These are phyloP conservation scores for Skeletonema tropicum DNA, from an alignment of 108 stramenopile species.

Conservation along the genomic window DNA sequence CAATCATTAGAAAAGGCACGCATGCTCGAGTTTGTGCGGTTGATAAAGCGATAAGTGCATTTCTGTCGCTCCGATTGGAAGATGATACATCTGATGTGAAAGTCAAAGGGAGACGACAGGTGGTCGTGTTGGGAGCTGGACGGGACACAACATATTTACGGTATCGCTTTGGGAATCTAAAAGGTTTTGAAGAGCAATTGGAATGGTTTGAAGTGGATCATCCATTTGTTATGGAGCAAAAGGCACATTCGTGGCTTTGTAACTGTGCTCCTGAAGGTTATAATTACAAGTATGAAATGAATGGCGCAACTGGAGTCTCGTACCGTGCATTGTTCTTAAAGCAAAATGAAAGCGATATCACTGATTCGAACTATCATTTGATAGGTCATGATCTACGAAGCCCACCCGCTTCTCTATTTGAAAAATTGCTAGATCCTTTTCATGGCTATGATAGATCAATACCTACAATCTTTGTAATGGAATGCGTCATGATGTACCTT, in stretches of 20 bases:
- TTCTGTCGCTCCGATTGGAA: conserved; percentile 47
- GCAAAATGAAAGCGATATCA: neutral
- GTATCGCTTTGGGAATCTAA: conserved; percentile 34
- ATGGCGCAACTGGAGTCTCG: conserved; percentile 15
- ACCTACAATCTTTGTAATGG: conserved; percentile 76
- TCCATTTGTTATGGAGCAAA: conserved; percentile 67
- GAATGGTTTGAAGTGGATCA: conserved; percentile 92
- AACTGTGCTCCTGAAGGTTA: conserved; percentile 31
- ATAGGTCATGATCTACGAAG: conserved; percentile 66
- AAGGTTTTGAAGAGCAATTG: conserved; percentile 16
- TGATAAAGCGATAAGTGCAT: conserved; percentile 75
- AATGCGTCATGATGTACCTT: conserved; percentile 88
- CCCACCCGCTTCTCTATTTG: conserved; percentile 49
- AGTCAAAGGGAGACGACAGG: conserved; percentile 38
- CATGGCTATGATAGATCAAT: conserved; percentile 31
- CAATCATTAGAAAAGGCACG: conserved; percentile 84
- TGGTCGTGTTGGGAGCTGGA: conserved; percentile 85
- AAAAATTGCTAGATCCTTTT: conserved; percentile 49
- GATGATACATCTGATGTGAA: neutral
- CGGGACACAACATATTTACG: conserved; percentile 87
- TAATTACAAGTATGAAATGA: conserved; percentile 14
- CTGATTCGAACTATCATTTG: conserved; percentile 44
- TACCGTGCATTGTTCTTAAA: conserved; percentile 15
- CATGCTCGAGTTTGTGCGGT: conserved; percentile 84
- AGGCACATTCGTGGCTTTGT: conserved; percentile 41